Evolutionary conservation across 2,329 filamentous ascomycete genomes (phyloP).

Genomic region (Penicillium brevicompactum): DNA sequence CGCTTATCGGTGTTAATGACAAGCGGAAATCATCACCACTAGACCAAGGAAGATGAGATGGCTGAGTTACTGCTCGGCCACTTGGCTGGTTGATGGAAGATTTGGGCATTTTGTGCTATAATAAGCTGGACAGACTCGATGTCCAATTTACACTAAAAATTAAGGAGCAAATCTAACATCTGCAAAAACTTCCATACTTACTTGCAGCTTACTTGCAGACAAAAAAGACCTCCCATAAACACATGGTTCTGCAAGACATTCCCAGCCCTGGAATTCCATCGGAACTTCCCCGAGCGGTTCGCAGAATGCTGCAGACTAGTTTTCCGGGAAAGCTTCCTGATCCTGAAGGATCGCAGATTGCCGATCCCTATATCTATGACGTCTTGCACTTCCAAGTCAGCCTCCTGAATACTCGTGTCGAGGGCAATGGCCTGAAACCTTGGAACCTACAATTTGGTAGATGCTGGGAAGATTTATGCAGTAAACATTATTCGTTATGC

Average conservation of each 20-base stretch:
- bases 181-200: too few species aligned
- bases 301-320: neutral
- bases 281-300: neutral
- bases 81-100: conserved; percentile 1
- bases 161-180: too few species aligned
- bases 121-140: neutral
- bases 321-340: neutral
- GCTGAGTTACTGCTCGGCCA: conserved; percentile 9
- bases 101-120: neutral
- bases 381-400: neutral
- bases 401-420: neutral
- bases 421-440: neutral
- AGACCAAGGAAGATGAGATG: conserved; percentile 15
- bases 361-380: neutral
- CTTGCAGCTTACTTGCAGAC: too few species aligned
- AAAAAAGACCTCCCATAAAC: too few species aligned
- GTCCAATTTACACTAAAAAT: neutral
- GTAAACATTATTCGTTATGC: too few species aligned
- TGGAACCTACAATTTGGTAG: too few species aligned
- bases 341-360: neutral
- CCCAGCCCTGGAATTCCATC: neutral
- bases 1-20: conserved; percentile 30
- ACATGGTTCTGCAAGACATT: neutral
- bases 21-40: conserved; percentile 35
- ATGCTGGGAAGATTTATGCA: too few species aligned